These are phyloP conservation scores for Zygosaccharomyces pseudobailii DNA, from an alignment of 1,139 yeast species.

Conservation along the genomic window DNA sequence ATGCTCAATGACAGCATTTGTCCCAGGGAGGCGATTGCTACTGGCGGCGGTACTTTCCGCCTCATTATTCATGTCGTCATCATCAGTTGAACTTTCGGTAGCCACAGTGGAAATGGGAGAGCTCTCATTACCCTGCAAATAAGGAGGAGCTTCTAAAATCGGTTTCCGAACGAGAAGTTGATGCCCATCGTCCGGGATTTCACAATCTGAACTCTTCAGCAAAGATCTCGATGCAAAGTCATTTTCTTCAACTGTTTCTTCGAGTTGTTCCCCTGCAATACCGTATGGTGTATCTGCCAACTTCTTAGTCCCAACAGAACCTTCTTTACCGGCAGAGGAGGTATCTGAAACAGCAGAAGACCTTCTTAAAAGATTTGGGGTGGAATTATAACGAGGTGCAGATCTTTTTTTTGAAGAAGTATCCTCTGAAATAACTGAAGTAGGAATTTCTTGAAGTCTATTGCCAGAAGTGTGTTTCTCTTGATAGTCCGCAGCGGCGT, in stretches of 20 bases:
- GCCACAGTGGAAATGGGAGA: slow-evolving; percentile 3
- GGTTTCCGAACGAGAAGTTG: not conserved
- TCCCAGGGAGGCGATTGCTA: not conserved
- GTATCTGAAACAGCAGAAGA: slow-evolving; percentile 5
- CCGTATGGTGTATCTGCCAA: not conserved
- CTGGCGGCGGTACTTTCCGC: not conserved
- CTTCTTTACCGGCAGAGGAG: slow-evolving; percentile 5
- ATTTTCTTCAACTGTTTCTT: slow-evolving; percentile 1
- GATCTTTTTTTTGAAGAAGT: slow-evolving; percentile 6
- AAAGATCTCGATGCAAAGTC: not conserved
- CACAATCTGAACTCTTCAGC: not conserved
- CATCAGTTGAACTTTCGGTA: slow-evolving; percentile 2
- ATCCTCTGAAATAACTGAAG: slow-evolving; percentile 2
- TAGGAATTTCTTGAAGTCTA: not conserved
- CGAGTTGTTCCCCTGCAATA: not conserved
- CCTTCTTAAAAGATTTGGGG: slow-evolving; percentile 14
- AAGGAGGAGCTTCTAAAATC: not conserved
- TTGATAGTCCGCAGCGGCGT: not conserved
- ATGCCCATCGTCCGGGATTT: not conserved
- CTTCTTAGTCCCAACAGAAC: not conserved
- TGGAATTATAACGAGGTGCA: slow-evolving; percentile 11
- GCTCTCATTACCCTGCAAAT: not conserved
- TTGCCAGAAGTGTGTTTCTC: not conserved
- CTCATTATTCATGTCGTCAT: not conserved
- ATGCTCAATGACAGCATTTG: not conserved